phyloP scores from a whole-genome alignment of 257 asterid species.

The Haberlea rhodopensis region DNA sequence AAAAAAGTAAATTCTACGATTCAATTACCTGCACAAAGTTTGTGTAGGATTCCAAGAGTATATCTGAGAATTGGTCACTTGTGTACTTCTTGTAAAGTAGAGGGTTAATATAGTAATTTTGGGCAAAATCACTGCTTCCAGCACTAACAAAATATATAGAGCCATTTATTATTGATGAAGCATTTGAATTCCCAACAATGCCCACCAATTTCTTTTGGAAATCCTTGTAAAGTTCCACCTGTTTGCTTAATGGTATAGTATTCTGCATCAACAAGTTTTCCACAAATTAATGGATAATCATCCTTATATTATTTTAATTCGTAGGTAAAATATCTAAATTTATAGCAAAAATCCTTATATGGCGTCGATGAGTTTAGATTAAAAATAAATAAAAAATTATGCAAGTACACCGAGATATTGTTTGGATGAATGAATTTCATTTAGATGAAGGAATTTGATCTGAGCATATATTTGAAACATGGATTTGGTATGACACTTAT shows the following conservation, averaged over 20 bases:
- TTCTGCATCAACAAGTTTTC: constrained; percentile 33
- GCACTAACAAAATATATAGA: constrained; percentile 68
- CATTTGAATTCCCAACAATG: constrained; percentile 67
- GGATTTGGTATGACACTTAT: too few species aligned
- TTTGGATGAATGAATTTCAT: too few species aligned
- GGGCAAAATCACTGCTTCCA: constrained; percentile 90
- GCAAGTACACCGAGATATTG: too few species aligned
- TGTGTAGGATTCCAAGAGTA: constrained; percentile 55
- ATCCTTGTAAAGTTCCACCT: constrained; percentile 62
- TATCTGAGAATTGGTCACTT: constrained; percentile 62
- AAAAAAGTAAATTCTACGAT: too few species aligned
- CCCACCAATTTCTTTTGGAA: constrained; percentile 57
- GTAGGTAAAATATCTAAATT: too few species aligned
- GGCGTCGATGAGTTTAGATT: too few species aligned
- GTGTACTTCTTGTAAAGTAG: constrained; percentile 65
- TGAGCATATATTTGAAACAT: too few species aligned
- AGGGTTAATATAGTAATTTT: constrained; percentile 74
- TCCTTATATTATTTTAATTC: too few species aligned
- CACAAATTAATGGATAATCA: too few species aligned
- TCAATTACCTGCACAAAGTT: constrained; percentile 60
- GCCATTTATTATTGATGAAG: constrained; percentile 63
- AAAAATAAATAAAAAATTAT: too few species aligned
- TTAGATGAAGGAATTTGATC: too few species aligned
- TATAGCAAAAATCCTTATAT: too few species aligned
- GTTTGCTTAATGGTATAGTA: constrained; percentile 68